Percentiles rank a stretch among this genome's conserved stretches.
phyloP scores from a whole-genome alignment of 208 protist genomes.

The Novymonas esmeraldas region DNA sequence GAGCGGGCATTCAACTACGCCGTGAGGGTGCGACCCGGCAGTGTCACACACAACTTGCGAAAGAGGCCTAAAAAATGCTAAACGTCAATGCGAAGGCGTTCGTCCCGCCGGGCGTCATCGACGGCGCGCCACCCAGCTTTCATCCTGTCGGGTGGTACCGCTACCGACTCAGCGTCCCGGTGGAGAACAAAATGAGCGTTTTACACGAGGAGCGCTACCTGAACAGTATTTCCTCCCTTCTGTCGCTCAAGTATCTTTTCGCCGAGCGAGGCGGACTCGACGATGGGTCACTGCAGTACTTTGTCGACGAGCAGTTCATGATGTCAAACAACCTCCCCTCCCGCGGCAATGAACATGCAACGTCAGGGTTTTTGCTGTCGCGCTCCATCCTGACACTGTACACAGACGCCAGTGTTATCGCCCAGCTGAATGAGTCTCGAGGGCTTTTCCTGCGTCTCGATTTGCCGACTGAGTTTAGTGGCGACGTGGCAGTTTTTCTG shows the following conservation, averaged over 20 bases:
- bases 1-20: too few relatives aligned
- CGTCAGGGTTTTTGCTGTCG: slow-evolving; percentile 74
- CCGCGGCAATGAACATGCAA: slow-evolving; percentile 12
- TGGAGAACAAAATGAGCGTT: slow-evolving; percentile 30
- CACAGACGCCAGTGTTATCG: slow-evolving; percentile 36
- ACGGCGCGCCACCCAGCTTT: slow-evolving; percentile 21
- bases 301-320: slow-evolving; percentile 52
- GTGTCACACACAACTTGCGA: too few relatives aligned
- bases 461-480: slow-evolving; percentile 47
- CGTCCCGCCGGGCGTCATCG: slow-evolving; percentile 47
- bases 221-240: slow-evolving; percentile 51
- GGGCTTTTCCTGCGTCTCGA: slow-evolving; percentile 68
- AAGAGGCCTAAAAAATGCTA: slow-evolving; percentile 42
- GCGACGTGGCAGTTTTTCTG: slow-evolving; percentile 44
- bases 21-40: too few relatives aligned
- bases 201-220: slow-evolving; percentile 35
- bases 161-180: slow-evolving; percentile 56
- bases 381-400: slow-evolving; percentile 56
- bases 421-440: slow-evolving; percentile 49
- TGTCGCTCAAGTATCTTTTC: slow-evolving; percentile 56
- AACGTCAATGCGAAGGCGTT: slow-evolving; percentile 86
- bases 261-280: slow-evolving; percentile 46
- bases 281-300: slow-evolving; percentile 58
- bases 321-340: slow-evolving; percentile 41
- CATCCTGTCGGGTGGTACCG: slow-evolving; percentile 47